Conservation (phyloP, 805 yeast species). For the Phaffomyces opuntiae region DNA sequence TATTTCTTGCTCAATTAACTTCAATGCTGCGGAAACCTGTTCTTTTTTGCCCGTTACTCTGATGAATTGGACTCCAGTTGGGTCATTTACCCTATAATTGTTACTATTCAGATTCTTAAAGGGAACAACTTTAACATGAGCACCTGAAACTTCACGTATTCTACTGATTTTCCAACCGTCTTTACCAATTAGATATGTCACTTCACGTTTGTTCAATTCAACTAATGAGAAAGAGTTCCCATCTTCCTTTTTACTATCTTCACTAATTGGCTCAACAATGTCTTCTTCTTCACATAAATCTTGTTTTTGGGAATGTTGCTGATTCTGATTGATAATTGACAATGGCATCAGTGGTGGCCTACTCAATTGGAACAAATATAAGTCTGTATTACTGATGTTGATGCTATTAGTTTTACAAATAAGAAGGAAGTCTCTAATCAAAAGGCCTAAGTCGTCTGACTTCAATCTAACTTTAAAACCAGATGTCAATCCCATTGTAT, state of each 20-base stretch:
- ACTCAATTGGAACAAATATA: too few relatives aligned
- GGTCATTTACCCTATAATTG: slow-evolving; percentile 9
- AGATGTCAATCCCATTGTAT: background rate
- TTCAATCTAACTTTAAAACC: background rate
- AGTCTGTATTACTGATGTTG: too few relatives aligned
- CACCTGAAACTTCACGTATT: slow-evolving; percentile 29
- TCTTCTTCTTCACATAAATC: too few relatives aligned
- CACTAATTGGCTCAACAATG: background rate
- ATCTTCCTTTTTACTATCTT: background rate
- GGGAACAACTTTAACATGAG: slow-evolving; percentile 35
- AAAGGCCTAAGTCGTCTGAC: background rate
- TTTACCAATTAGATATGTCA: slow-evolving; percentile 36
- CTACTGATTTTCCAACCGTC: slow-evolving; percentile 32
- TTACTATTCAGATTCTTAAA: slow-evolving; percentile 9
- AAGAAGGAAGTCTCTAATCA: background rate
- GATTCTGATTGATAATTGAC: too few relatives aligned
- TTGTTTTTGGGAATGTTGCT: too few relatives aligned
- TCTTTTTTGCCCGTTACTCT: slow-evolving; percentile 25
- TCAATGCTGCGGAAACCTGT: slow-evolving; percentile 22
- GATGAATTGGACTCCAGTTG: slow-evolving; percentile 23
- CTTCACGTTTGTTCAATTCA: slow-evolving; percentile 26
- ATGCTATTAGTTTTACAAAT: too few relatives aligned
- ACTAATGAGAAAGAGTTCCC: slow-evolving; percentile 6
- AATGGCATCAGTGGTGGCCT: too few relatives aligned
- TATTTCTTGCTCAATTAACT: slow-evolving; percentile 21